Base-by-base conservation (phyloP, 257 asterid species). In the Coffea eugenioides region DNA sequence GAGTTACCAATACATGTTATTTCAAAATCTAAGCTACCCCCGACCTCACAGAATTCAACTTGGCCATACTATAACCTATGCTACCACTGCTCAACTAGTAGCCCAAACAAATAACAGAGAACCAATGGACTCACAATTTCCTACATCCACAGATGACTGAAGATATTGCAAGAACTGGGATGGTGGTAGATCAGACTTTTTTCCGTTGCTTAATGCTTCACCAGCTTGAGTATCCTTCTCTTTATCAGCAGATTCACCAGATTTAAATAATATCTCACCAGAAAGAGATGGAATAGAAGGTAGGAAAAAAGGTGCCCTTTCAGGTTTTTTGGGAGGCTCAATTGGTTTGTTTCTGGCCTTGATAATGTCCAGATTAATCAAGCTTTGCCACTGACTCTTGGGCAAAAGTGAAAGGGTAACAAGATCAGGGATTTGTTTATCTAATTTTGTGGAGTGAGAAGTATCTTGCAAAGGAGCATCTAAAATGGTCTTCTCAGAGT, bases 291-390 rank as follows among this genome's bases (percentile, higher is more conserved):
- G 96, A 79, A 91, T 87, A 6, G 96, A 91, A 13, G 97, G 98
- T 83, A 91, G 84, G 91, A 92, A 94, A 82, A 94, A 94, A 25
- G 98, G 98, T 46, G 96, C 95, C 88, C 88, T 92, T 80, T 92
- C 98, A 25, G 98, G 97, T 84, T 94, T 94, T 81, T 94, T 94
- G 8, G 97, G 97, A 69, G 98, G 97, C 84, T 94, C 97, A 74
- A 94, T 88, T n/a, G 97, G 98, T 88, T 94, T 93, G 87, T 94
- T 93, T 83, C 97, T 87, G 70, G 88, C 95, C 85, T 89, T 94
- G 79, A 94, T 94, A 74, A 93, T 86, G 85, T 94, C 98, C 80
- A 94, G 88, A 86, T 93, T 94, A 88, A 92, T 82, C 93, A 94
- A 87, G 88, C 98, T 90, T 83, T 94, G 97, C 98, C 98, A 94